Conservation (phyloP, 2,329 filamentous ascomycete species). For the Colletotrichum sp. region DNA sequence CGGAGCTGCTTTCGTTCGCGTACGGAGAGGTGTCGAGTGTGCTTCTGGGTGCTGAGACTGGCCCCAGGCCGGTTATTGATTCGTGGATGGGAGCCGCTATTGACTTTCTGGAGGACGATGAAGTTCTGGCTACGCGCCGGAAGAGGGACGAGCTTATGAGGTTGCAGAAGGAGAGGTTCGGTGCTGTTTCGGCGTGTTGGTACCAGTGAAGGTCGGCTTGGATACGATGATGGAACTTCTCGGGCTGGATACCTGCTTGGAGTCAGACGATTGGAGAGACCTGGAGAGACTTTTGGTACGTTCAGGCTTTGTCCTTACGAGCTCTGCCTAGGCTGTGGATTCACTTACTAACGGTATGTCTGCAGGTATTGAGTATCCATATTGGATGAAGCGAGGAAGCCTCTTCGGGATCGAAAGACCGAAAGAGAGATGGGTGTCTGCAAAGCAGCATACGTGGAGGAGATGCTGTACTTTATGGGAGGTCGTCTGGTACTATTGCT, state of each 20-base stretch:
- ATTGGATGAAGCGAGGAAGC: background rate
- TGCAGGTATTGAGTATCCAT: background rate
- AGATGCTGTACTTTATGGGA: background rate
- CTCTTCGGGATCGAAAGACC: background rate
- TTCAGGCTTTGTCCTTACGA: background rate
- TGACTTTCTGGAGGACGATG: background rate
- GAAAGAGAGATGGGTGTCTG: background rate
- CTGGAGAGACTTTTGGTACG: background rate
- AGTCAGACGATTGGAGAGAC: background rate
- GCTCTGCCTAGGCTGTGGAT: background rate
- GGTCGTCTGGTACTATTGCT: background rate
- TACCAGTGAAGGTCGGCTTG: background rate
- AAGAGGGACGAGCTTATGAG: background rate
- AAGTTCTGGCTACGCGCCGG: background rate
- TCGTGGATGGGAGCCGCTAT: conserved; percentile 5
- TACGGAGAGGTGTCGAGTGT: conserved; percentile 20
- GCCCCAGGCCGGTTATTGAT: background rate
- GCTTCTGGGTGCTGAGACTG: background rate
- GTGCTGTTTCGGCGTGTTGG: background rate
- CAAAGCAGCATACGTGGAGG: background rate
- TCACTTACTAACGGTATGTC: background rate
- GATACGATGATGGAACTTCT: background rate
- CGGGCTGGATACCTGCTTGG: background rate
- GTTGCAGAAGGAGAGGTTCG: background rate
- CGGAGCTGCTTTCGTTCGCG: conserved; percentile 32